Base-by-base conservation (phyloP, 306 rosid species). In the Dryas drummondii region DNA sequence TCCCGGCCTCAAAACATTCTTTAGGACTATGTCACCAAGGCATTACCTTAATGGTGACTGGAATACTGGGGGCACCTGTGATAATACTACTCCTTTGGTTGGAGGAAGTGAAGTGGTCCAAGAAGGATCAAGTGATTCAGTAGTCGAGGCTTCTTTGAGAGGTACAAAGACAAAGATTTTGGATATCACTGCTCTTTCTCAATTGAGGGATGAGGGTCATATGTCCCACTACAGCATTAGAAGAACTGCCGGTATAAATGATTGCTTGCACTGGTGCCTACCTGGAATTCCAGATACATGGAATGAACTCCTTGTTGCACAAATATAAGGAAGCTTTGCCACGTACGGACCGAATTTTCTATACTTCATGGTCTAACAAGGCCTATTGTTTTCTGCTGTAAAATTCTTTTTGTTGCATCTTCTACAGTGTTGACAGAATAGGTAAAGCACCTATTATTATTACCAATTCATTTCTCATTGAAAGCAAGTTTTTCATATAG, bases 231-330 rank as follows among this genome's bases (percentile, higher is more conserved):
- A 94, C 78, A 87, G 82, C 46, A 5, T 76, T 48, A 80, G 91
- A 81, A 92, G 92, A 16, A 84, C 81, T 54, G 71, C 79, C 4
- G 88, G 81, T 59, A 69, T 84, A 6, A 92, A 89, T 42, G 99
- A 94, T 69, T 94, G 97, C 77, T 90, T 94, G 85, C 97, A 92
- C 82, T 92, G 97, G 99, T 94, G 97, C 81, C 74, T 94, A 48
- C 97, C 97, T 3, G 97, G 97, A 57, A 77, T 92, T 82, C 97
- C 97, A 10, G 99, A 92, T 79, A 19, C 97, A 16, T 94, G 99
- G 99, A 94, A 94, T 75, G 97, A 94, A 81, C 83, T 94, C 81
- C 93, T 94, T 70, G 66, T 82, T 81, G 90, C 97, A 61, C 97
- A 92, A 62, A 77, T 92, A 63, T 94, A 2, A 92, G 83, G 70